phyloP scores from a whole-genome alignment of 2,329 filamentous ascomycete genomes.

The Penicillium verrucosum region DNA sequence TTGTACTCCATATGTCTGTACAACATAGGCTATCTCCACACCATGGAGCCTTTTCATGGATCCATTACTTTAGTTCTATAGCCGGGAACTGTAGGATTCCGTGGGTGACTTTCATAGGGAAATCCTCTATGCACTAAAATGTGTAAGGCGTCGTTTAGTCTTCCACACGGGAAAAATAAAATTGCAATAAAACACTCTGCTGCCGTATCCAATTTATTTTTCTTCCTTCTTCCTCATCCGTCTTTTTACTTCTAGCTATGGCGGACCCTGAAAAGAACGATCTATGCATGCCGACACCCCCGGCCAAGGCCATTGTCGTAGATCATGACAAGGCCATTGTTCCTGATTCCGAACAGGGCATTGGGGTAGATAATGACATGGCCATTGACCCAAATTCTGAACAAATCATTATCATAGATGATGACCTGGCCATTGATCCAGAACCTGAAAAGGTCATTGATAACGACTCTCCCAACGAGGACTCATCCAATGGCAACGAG shows the following conservation, averaged over 20 bases:
- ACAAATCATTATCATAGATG: too few species aligned
- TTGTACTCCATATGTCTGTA: background rate
- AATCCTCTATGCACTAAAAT: background rate
- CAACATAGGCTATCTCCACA: constrained; percentile 8
- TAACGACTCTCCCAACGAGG: constrained; percentile 1
- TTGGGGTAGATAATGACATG: background rate
- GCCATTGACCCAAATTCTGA: background rate
- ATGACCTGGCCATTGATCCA: background rate
- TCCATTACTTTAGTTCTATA: background rate
- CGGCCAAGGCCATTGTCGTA: constrained; percentile 7
- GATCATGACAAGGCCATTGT: constrained; percentile 2
- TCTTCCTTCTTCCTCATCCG: background rate
- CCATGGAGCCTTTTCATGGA: constrained; percentile 4
- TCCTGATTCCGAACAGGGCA: background rate
- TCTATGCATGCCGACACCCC: constrained; percentile 4
- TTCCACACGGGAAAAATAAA: background rate
- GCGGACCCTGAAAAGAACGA: constrained; percentile 14
- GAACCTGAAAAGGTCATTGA: background rate
- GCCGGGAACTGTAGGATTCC: constrained; percentile 6
- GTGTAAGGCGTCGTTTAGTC: background rate
- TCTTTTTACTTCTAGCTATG: constrained; percentile 5
- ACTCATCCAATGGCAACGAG: background rate
- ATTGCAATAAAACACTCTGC: background rate
- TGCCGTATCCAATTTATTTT: background rate
- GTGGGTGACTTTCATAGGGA: background rate